Evolutionary conservation across 306 rosid species (phyloP), one percentile per base, ranked within the genome.

Genomic region (Comarum palustre): DNA sequence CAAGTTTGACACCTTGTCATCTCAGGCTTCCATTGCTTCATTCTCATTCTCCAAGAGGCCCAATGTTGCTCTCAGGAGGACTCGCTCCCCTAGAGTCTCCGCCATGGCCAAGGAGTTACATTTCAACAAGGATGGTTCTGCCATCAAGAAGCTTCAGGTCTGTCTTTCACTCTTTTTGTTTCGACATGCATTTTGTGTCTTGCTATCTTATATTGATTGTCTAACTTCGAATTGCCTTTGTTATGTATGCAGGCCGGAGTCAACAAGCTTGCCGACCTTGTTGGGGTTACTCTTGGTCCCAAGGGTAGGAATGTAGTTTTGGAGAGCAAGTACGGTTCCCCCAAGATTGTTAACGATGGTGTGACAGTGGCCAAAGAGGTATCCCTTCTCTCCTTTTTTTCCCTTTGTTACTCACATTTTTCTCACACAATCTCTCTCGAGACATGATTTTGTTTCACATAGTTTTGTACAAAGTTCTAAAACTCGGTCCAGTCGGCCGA

Each of bases 311-410:
- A 95, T 81, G 99, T 95, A 63, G 99, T 95, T 45, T 73, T 95
- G 2, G 99, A 95, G 73, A 95, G 99, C 92, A 95, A 95, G 79
- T 95, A 95, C 74, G 99, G 99, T 66, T 95, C 99, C 25, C 99
- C 99, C 24, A 95, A 84, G 72, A 95, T 95, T 75, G 99, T 95
- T 38, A 95, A 95, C 34, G 99, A 95, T 71, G 99, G 99, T 78
- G 99, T 95, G 13, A 95, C 99, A 2, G 99, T 95, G 6, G 99
- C 99, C 0, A 95, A 70, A 81, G 99, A 95, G 99, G 99, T 94
- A 59, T 34, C 41, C 48, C 19, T 16, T 39, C 8, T 65, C 55
- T 16, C 46, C 24, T 4, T 24, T 24, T 25, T 0, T n/a, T n/a
- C n/a, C n/a, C 17, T 4, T 43, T 5, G 48, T 8, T 8, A 34